Base-by-base conservation (phyloP, 306 rosid genomes). In the Dicorynia guianensis region DNA sequence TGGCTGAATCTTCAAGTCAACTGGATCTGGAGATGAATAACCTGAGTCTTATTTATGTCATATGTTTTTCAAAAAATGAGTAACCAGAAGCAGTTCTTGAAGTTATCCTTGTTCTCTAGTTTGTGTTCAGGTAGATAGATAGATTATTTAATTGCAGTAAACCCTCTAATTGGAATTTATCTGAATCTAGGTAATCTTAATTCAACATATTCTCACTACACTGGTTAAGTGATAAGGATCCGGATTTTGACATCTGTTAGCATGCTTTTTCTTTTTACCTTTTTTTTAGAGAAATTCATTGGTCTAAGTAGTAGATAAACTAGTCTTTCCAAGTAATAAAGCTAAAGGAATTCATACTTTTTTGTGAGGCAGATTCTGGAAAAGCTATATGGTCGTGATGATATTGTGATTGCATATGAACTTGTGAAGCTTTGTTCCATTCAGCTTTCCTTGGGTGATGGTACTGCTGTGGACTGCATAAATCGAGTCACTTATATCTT, bases 341-440 rank as follows among this genome's bases (percentile, higher is more conserved):
- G 34, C 67, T 67, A 43, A 57, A 72, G 14, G 30, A 4, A 53
- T 44, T 66, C 54, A 30, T 75, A 69, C 65, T 75, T 66, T 60
- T 61, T 38, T 5, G 58, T 10, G 17, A 81, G 77, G 73, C 97
- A 93, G 98, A 87, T 91, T 75, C 78, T 93, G 84, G 90, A 89
- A 81, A 89, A 89, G 88, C 87, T 93, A 53, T 91, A 91, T 59
- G 83, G 68, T 12, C 83, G 80, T 35, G 86, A 86, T 77, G 97
- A 93, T 80, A 88, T 93, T 47, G 97, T 86, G 74, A 80, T 93
- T 69, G 98, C 89, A n/a, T 74, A 89, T 60, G 98, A 93, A 83
- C 93, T 93, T 43, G 87, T 85, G 89, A 93, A 93, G 83, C 89
- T 93, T 57, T 85, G 91, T 34, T 91, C 97, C 36, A 83, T 93